A percentile compares a stretch with the other conserved stretches of the same genome.
phyloP scores from a whole-genome alignment of 768 basidiomycete genomes.

The Psilocybe cyanescens region DNA sequence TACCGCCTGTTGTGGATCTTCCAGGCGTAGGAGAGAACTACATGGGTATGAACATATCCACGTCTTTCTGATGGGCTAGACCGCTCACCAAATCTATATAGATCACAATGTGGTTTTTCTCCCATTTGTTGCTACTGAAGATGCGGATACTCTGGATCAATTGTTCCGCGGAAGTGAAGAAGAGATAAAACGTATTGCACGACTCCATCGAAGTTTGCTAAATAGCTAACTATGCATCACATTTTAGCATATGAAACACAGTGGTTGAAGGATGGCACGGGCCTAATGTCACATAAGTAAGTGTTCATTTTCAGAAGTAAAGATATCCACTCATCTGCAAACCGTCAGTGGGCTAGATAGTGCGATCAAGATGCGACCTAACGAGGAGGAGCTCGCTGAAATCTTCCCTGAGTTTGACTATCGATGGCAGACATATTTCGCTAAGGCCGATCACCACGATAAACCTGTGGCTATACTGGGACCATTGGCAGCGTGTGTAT shows the following conservation, averaged over 20 bases:
- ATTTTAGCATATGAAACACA: constrained; percentile 21
- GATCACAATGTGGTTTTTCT: constrained; percentile 44
- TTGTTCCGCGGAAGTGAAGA: constrained; percentile 43
- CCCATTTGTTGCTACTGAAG: constrained; percentile 47
- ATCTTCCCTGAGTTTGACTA: constrained; percentile 51
- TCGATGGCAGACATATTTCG: constrained; percentile 56
- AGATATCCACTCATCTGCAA: neutral
- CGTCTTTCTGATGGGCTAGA: too few species aligned
- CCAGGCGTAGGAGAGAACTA: constrained; percentile 79
- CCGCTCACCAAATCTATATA: constrained; percentile 14
- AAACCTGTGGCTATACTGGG: constrained; percentile 55
- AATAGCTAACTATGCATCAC: neutral
- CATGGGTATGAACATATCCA: constrained; percentile 37
- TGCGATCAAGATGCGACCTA: constrained; percentile 61
- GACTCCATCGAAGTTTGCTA: neutral
- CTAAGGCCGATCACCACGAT: constrained; percentile 44
- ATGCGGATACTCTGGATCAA: constrained; percentile 52
- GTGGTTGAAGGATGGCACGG: constrained; percentile 42
- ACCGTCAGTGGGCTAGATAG: constrained; percentile 50
- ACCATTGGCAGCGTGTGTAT: constrained; percentile 31
- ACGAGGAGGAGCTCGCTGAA: constrained; percentile 48
- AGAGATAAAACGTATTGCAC: constrained; percentile 39
- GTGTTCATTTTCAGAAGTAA: neutral
- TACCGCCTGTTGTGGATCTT: constrained; percentile 58
- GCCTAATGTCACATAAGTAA: constrained; percentile 60